These are phyloP conservation scores for Leccinum pachyderme DNA, from an alignment of 1,284 basidiomycete species.

Conservation along the genomic window DNA sequence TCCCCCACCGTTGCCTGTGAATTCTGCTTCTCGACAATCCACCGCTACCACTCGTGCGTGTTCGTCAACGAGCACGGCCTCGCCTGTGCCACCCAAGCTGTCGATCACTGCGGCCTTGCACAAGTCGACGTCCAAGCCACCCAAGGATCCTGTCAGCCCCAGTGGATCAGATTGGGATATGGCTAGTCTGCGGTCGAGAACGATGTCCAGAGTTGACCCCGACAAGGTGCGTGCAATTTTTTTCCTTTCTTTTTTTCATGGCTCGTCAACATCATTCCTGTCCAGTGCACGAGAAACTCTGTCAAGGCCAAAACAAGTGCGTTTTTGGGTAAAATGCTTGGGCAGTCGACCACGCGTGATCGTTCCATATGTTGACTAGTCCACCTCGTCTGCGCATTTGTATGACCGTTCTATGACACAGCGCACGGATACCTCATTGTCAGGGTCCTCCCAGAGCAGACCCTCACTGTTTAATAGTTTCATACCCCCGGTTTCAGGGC, in stretches of 20 bases:
- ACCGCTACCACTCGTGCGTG: constrained; percentile 27
- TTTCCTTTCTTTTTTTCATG: background rate
- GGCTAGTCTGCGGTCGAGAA: constrained; percentile 41
- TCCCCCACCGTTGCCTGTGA: constrained; percentile 47
- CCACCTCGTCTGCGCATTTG: constrained; percentile 6
- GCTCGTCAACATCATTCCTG: constrained; percentile 4
- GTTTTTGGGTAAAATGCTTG: constrained; percentile 74
- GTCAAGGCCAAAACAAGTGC: constrained; percentile 75
- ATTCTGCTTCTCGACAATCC: constrained; percentile 11
- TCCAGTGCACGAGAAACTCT: constrained; percentile 53
- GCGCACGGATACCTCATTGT: constrained; percentile 39
- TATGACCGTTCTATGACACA: constrained; percentile 36
- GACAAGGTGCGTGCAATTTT: constrained; percentile 41
- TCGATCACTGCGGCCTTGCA: constrained; percentile 28
- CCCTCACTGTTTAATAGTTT: constrained; percentile 48
- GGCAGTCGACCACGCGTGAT: constrained; percentile 60
- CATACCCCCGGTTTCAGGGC: constrained; percentile 71
- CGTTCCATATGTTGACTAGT: constrained; percentile 55
- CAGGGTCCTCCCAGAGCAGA: constrained; percentile 20
- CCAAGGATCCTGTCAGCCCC: constrained; percentile 30
- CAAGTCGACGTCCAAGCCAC: constrained; percentile 24
- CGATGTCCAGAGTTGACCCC: constrained; percentile 41
- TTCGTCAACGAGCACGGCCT: constrained; percentile 36
- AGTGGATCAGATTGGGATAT: constrained; percentile 53
- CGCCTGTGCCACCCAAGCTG: constrained; percentile 27